phyloP scores from a whole-genome alignment of 768 basidiomycete genomes.

The Rhizopogon rudus region DNA sequence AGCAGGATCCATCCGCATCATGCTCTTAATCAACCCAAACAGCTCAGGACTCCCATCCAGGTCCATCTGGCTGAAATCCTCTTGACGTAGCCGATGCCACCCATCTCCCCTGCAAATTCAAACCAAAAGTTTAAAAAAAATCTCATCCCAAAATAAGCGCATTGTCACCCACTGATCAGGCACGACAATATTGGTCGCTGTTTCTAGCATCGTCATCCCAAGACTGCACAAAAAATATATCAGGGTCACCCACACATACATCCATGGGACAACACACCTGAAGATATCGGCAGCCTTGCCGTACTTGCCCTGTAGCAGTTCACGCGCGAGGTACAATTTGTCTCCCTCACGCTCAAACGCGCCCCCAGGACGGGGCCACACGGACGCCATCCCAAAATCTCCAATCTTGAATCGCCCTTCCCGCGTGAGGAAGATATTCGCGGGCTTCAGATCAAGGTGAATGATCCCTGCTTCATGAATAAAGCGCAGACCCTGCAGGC shows the following conservation, averaged over 20 bases:
- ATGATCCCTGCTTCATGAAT: conserved; percentile 87
- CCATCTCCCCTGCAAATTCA: conserved; percentile 66
- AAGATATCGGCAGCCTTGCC: conserved; percentile 95
- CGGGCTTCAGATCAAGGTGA: conserved; percentile 96
- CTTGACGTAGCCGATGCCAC: conserved; percentile 89
- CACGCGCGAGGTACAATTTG: conserved; percentile 94
- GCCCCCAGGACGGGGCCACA: conserved; percentile 66
- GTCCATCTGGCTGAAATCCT: conserved; percentile 88
- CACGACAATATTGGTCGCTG: conserved; percentile 92
- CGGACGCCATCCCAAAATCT: conserved; percentile 97
- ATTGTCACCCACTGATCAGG: conserved; percentile 81
- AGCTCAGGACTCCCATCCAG: conserved; percentile 62
- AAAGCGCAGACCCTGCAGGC: conserved; percentile 71
- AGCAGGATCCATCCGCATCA: conserved; percentile 73
- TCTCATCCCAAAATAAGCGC: conserved; percentile 13
- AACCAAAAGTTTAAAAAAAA: not conserved
- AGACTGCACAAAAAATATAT: conserved; percentile 48
- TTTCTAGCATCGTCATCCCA: conserved; percentile 94
- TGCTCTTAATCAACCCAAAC: conserved; percentile 59
- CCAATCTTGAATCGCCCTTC: conserved; percentile 93
- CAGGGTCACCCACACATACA: conserved; percentile 2
- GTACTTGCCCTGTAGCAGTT: conserved; percentile 89
- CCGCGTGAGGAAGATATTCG: conserved; percentile 88
- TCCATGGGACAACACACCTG: conserved; percentile 54
- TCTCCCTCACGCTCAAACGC: conserved; percentile 96